These are phyloP conservation scores for Acacia confusa DNA, from an alignment of 306 rosid species.

Conservation along the genomic window DNA sequence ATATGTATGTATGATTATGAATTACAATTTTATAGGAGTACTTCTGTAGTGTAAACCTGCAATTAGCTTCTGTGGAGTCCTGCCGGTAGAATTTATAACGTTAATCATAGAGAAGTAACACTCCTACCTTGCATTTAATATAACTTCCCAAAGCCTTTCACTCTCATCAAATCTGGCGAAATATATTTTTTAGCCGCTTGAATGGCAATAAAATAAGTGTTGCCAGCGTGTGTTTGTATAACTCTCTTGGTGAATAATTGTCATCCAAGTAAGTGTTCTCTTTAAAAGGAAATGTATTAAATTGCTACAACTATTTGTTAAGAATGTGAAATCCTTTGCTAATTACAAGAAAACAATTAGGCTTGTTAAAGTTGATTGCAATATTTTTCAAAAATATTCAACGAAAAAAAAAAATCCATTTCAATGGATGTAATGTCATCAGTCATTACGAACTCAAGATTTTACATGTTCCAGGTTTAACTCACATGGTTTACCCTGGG, in stretches of 20 bases:
- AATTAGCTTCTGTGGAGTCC: not conserved
- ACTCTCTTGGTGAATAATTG: not conserved
- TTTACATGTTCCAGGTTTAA: conserved; percentile 39
- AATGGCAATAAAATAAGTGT: not conserved
- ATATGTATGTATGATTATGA: too few species aligned
- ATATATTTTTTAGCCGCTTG: not conserved
- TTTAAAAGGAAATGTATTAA: conserved; percentile 3
- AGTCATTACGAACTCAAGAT: not conserved
- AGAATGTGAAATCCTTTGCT: not conserved
- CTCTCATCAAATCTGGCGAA: conserved; percentile 7
- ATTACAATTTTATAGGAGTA: not conserved
- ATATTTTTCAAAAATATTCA: not conserved
- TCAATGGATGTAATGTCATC: conserved; percentile 15
- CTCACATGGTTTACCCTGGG: conserved; percentile 58
- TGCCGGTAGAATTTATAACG: not conserved
- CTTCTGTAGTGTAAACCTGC: conserved; percentile 2
- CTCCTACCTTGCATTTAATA: not conserved
- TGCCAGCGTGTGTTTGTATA: not conserved
- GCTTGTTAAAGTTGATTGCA: not conserved
- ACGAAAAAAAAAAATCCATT: not conserved
- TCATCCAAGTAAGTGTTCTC: not conserved
- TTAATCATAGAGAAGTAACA: not conserved
- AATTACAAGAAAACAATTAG: conserved; percentile 4
- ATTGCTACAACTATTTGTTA: not conserved
- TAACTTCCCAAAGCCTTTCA: not conserved